phyloP scores from a whole-genome alignment of 176 grass and related monocot genomes.

The Themeda triandra region DNA sequence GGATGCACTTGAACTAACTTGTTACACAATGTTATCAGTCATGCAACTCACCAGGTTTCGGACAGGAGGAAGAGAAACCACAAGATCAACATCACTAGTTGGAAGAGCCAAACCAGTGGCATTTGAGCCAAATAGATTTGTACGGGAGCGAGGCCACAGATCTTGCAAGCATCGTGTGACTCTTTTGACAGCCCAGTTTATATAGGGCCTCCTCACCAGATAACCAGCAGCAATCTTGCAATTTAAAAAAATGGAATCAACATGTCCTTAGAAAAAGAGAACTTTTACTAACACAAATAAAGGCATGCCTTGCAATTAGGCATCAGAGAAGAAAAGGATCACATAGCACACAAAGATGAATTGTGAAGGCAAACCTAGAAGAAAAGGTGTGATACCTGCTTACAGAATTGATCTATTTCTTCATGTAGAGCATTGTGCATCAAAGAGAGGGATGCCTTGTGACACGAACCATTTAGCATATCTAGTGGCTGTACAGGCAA shows the following conservation, averaged over 20 bases:
- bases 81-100: conserved; percentile 94
- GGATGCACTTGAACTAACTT: conserved; percentile 29
- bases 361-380: background rate
- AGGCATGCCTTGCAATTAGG: background rate
- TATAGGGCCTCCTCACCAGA: conserved; percentile 74
- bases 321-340: conserved; percentile 15
- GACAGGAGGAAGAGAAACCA: conserved; percentile 92
- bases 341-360: conserved; percentile 2
- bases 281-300: conserved; percentile 3
- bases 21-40: conserved; percentile 6
- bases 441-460: conserved; percentile 50
- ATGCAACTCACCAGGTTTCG: conserved; percentile 80
- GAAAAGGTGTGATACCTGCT: conserved; percentile 63
- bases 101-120: conserved; percentile 94
- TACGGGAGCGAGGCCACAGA: conserved; percentile 96
- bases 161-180: conserved; percentile 86
- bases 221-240: conserved; percentile 81
- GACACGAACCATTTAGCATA: conserved; percentile 54
- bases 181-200: conserved; percentile 95
- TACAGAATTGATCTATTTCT: conserved; percentile 93
- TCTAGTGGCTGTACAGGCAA: conserved; percentile 89
- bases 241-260: conserved; percentile 34
- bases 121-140: conserved; percentile 93
- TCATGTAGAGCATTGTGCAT: conserved; percentile 88
- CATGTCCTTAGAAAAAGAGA: background rate